These are phyloP conservation scores for Casuarina glauca DNA, from an alignment of 306 rosid species.

Conservation along the genomic window DNA sequence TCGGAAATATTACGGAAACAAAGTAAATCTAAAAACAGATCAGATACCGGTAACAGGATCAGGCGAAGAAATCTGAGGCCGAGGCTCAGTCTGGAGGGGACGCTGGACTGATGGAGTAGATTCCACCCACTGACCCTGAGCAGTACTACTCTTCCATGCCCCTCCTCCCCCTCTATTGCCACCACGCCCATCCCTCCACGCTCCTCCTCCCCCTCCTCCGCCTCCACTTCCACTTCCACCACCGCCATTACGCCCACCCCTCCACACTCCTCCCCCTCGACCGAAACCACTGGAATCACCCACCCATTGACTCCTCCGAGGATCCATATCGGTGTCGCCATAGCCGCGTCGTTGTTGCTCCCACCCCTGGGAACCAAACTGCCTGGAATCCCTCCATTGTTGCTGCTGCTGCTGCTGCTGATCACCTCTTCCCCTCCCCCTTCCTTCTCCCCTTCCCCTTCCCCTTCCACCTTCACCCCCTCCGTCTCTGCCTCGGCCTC, in stretches of 20 bases:
- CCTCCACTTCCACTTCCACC: neutral
- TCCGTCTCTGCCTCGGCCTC: neutral
- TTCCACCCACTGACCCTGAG: neutral
- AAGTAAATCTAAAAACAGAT: neutral
- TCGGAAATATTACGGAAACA: neutral
- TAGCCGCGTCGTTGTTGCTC: neutral
- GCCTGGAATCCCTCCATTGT: neutral
- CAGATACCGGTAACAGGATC: neutral
- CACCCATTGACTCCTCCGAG: neutral
- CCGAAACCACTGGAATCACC: neutral
- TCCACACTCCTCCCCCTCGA: conserved; percentile 10
- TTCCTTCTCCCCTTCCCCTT: neutral
- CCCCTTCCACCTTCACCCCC: conserved; percentile 11
- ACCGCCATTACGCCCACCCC: too few relatives aligned
- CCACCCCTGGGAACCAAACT: neutral
- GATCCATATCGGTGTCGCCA: neutral
- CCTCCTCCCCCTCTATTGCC: too few relatives aligned
- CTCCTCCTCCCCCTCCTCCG: conserved; percentile 4
- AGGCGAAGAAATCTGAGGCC: neutral
- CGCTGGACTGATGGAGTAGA: neutral
- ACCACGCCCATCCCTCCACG: neutral
- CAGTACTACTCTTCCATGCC: neutral
- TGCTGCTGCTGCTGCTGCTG: neutral
- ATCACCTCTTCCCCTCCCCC: neutral
- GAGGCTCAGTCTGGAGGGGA: neutral